These are phyloP conservation scores for Mycena epipterygia DNA, from an alignment of 768 basidiomycete genomes.

Conservation along the genomic window DNA sequence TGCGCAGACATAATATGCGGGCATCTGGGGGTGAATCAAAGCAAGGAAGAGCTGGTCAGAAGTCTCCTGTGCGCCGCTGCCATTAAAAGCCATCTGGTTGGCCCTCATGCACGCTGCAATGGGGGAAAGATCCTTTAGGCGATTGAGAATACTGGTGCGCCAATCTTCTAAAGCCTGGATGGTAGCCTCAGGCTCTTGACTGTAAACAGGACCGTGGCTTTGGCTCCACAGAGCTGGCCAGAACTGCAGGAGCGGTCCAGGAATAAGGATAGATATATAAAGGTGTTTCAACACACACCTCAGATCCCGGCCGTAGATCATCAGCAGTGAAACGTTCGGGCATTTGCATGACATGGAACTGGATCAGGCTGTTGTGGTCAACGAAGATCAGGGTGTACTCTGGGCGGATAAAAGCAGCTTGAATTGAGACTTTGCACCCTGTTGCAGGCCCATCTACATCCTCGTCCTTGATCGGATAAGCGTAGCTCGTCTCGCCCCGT, in stretches of 20 bases:
- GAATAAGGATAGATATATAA: not conserved
- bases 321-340: not conserved
- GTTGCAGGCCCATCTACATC: too few relatives aligned
- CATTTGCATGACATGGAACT: slow-evolving; percentile 1
- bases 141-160: not conserved
- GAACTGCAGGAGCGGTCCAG: not conserved
- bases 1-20: not conserved
- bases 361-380: not conserved
- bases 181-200: not conserved
- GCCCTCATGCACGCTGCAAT: slow-evolving; percentile 9
- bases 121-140: not conserved
- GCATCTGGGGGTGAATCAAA: slow-evolving; percentile 9
- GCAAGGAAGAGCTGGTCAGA: not conserved
- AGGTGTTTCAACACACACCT: not conserved
- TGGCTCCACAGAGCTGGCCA: not conserved
- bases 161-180: not conserved
- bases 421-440: not conserved
- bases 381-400: not conserved
- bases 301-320: not conserved
- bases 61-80: too few relatives aligned
- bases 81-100: not conserved
- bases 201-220: slow-evolving; percentile 6
- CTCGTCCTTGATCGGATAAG: not conserved
- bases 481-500: not conserved
- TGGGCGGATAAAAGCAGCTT: not conserved